Base-by-base conservation (phyloP, 2,329 filamentous ascomycete species). In the Neonectria coccinea region DNA sequence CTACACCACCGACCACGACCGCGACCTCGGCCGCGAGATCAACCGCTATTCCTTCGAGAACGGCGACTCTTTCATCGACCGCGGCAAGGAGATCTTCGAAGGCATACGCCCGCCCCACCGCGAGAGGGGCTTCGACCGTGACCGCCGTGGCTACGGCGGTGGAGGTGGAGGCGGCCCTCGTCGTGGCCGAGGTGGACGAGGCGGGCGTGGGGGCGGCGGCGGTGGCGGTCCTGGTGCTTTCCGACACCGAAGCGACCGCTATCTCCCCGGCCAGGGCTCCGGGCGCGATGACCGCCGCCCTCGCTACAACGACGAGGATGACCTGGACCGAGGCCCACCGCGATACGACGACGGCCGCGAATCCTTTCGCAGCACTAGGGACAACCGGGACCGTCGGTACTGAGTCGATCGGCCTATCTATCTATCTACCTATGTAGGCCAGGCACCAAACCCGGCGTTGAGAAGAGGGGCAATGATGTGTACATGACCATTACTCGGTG, bases 1-100 rank as follows among this genome's bases (percentile, higher is more conserved):
- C 67, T 86, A 86, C 76, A 81, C 81, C 8, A 76, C 72, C 33
- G 79, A 83, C 48, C 73, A 73, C 27, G 64, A 77, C 20, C 78
- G 82, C 12, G 79, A 83, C 47, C 71, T 83, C 41, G 83, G 83
- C 66, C 76, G 82, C 65, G 79, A 83, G 56, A 87, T 87, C 78
- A 89, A 92, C 74, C 84, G 91, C 33, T 93, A 92, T 75, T 91
- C 89, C 0, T 94, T 94, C 70, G 91, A 93, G 76, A 82, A 89
- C 60, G 84, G 83, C 1, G 87, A 89, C 64, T 74, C 79, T 6
- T 88, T 94, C 58, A 90, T 94, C 48, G 91, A 94, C 75, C 85
- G 89, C 58, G 92, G 91, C 14, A 88, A 88, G 16, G 92, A 94
- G 75, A 88, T 90, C 41, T 90, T 90, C 73, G 80, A 88, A 52